Conservation (phyloP, 495 filamentous ascomycete species). For the Penicillium ochrochloron region DNA sequence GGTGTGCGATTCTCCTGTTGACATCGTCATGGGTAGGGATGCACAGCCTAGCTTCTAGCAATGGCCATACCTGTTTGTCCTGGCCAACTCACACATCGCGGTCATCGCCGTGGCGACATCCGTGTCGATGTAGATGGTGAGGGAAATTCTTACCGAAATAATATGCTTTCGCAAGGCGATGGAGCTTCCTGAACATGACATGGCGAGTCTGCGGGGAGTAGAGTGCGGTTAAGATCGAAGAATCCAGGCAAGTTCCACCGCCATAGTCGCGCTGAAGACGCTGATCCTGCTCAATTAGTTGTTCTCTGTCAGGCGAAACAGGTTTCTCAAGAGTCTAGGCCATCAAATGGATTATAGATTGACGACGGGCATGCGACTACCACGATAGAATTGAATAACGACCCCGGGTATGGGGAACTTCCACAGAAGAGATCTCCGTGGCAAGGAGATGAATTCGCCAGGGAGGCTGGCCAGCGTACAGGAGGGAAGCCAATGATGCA, state of each 20-base stretch:
- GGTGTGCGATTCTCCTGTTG: neutral
- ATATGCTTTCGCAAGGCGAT: too few relatives aligned
- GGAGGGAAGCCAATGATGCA: neutral
- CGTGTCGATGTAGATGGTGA: neutral
- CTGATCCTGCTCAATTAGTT: too few relatives aligned
- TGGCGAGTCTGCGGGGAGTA: neutral
- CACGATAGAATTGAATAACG: neutral
- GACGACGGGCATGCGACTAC: neutral
- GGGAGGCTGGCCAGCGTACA: neutral
- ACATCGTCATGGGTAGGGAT: neutral
- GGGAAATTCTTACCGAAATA: too few relatives aligned
- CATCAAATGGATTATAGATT: neutral
- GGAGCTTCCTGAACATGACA: neutral
- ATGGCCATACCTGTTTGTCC: neutral
- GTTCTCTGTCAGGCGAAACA: conserved; percentile 2
- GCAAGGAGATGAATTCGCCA: neutral
- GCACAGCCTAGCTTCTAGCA: neutral
- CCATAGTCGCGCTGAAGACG: neutral
- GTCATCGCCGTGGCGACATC: neutral
- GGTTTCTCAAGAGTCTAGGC: conserved; percentile 10
- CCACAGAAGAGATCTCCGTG: neutral
- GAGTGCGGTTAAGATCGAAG: neutral
- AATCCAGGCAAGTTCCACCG: neutral
- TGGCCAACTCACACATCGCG: neutral
- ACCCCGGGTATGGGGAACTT: neutral